These are phyloP conservation scores for Pichia sp. DNA, from an alignment of 1,139 yeast species.

Conservation along the genomic window DNA sequence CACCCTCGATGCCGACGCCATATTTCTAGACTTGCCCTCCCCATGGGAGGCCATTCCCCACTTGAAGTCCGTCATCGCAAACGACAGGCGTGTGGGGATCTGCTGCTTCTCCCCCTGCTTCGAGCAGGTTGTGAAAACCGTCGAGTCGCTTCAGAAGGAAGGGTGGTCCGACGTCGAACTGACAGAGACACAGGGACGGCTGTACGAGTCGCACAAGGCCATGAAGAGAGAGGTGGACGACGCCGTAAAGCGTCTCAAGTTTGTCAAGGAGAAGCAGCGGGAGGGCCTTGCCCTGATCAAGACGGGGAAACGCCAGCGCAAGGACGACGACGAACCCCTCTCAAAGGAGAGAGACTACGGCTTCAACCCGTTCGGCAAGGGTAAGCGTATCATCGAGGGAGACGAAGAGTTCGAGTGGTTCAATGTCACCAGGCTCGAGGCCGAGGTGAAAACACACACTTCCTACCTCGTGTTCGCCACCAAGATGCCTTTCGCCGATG, in stretches of 20 bases:
- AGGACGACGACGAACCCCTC: constrained; percentile 8
- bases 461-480: constrained; percentile 90
- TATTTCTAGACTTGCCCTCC: constrained; percentile 89
- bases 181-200: constrained; percentile 83
- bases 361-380: constrained; percentile 89
- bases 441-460: constrained; percentile 89
- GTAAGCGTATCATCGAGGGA: constrained; percentile 77
- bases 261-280: constrained; percentile 68
- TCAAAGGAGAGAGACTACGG: constrained; percentile 43
- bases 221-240: constrained; percentile 81
- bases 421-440: constrained; percentile 74
- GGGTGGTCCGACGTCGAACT: constrained; percentile 92
- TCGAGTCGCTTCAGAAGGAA: constrained; percentile 62
- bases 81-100: constrained; percentile 52
- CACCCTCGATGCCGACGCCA: constrained; percentile 55
- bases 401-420: constrained; percentile 77
- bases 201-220: constrained; percentile 88
- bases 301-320: constrained; percentile 21
- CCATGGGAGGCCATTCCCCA: constrained; percentile 96
- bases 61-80: constrained; percentile 56
- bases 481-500: constrained; percentile 28
- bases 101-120: constrained; percentile 98
- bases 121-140: constrained; percentile 89
- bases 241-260: constrained; percentile 75
- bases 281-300: constrained; percentile 58